Conservation (phyloP, 2,329 filamentous ascomycete species). For the Exserohilum rostratum region DNA sequence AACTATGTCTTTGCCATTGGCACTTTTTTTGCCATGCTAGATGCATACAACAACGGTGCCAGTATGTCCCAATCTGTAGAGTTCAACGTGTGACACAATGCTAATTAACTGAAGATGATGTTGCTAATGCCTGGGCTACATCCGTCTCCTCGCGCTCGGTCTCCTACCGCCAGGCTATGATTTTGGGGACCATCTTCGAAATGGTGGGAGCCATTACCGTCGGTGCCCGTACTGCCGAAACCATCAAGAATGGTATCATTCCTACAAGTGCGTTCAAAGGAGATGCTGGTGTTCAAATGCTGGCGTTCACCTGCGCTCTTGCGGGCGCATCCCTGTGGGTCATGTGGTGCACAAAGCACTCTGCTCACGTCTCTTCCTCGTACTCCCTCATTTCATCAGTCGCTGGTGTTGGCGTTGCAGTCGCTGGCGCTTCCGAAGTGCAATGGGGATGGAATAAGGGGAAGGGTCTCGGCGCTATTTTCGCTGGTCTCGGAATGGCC, state of each 20-base stretch:
- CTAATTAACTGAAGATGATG: conserved; percentile 66
- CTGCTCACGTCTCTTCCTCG: conserved; percentile 67
- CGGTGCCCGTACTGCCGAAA: conserved; percentile 66
- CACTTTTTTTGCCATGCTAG: conserved; percentile 76
- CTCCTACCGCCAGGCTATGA: conserved; percentile 67
- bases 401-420: conserved; percentile 57
- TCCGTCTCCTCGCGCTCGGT: conserved; percentile 80
- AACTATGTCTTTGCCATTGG: conserved; percentile 76
- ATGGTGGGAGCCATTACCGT: conserved; percentile 55
- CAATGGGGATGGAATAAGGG: conserved; percentile 68
- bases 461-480: conserved; percentile 68
- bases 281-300: conserved; percentile 56
- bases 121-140: conserved; percentile 83
- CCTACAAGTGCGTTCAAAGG: conserved; percentile 54
- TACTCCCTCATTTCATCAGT: conserved; percentile 59
- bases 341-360: conserved; percentile 79
- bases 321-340: conserved; percentile 74
- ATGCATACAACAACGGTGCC: conserved; percentile 80
- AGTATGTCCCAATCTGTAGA: conserved; percentile 59
- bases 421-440: conserved; percentile 61
- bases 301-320: conserved; percentile 64
- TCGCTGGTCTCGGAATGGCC: conserved; percentile 71
- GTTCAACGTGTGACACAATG: not conserved
- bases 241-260: conserved; percentile 76
- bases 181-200: conserved; percentile 55